These are phyloP conservation scores for Anacardium occidentale DNA, from an alignment of 345 rosid genomes.

Conservation along the genomic window DNA sequence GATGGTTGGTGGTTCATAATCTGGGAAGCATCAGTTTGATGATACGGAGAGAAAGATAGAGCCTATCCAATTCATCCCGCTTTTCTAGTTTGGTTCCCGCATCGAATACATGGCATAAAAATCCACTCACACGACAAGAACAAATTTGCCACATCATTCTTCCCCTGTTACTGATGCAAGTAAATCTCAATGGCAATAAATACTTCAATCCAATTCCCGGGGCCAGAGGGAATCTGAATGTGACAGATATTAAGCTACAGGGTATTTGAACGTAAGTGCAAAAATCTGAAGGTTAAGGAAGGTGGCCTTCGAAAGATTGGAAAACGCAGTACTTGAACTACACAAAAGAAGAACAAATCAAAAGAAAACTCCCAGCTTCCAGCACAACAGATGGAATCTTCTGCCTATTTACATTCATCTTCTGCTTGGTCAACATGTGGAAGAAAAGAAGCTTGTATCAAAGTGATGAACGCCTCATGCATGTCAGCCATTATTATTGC, in stretches of 20 bases:
- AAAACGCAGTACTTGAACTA: conserved; percentile 4
- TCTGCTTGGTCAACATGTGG: background rate
- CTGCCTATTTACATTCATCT: background rate
- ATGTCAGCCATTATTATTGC: background rate
- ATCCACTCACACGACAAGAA: background rate
- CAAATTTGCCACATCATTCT: background rate
- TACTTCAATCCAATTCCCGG: no score
- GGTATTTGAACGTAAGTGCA: no score
- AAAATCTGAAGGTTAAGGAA: background rate
- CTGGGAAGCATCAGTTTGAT: conserved; percentile 21
- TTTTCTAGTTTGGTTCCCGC: conserved; percentile 28
- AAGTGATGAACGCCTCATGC: background rate
- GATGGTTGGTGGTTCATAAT: background rate
- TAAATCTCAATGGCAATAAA: background rate
- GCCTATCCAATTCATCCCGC: conserved; percentile 39
- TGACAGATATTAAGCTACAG: no score
- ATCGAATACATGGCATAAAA: conserved; percentile 16
- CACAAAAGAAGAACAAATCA: no score
- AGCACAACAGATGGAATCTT: conserved; percentile 11
- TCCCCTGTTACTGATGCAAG: background rate
- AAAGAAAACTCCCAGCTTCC: background rate
- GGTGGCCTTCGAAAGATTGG: conserved; percentile 14
- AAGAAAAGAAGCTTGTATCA: conserved; percentile 12
- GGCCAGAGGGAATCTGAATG: no score
- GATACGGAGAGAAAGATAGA: conserved; percentile 42